These are phyloP conservation scores for Diaporthe citri DNA, from an alignment of 2,329 filamentous ascomycete genomes.

Conservation along the genomic window DNA sequence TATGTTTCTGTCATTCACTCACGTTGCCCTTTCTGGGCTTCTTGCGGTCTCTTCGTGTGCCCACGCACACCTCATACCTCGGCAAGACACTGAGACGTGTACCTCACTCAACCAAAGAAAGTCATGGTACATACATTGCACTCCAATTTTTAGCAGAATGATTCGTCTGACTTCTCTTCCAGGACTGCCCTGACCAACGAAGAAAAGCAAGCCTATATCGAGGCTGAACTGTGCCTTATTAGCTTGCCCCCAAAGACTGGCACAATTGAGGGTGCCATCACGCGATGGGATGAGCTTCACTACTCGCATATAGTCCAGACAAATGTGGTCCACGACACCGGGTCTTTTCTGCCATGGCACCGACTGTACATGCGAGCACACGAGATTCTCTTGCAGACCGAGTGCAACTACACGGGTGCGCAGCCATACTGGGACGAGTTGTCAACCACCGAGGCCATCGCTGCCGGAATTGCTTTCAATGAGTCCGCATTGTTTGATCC, in stretches of 20 bases:
- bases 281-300: constrained; percentile 50
- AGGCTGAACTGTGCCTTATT: constrained; percentile 50
- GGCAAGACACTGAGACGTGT: background rate
- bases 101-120: constrained; percentile 8
- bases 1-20: background rate
- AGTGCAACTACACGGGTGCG: constrained; percentile 46
- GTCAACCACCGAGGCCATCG: constrained; percentile 45
- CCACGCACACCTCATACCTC: background rate
- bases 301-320: constrained; percentile 49
- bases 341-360: constrained; percentile 52
- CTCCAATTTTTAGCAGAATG: too few relatives aligned
- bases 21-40: background rate
- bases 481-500: constrained; percentile 45
- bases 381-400: constrained; percentile 47
- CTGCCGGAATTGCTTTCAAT: constrained; percentile 36
- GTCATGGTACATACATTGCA: background rate
- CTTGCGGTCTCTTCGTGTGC: background rate
- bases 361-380: constrained; percentile 50
- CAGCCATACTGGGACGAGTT: constrained; percentile 53
- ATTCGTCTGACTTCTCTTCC: background rate
- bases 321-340: constrained; percentile 47
- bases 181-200: constrained; percentile 16
- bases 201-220: constrained; percentile 48
- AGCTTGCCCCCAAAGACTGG: constrained; percentile 41
- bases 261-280: constrained; percentile 44